Base-by-base conservation (phyloP, 1,284 basidiomycete species). In the Coniophora puteana region DNA sequence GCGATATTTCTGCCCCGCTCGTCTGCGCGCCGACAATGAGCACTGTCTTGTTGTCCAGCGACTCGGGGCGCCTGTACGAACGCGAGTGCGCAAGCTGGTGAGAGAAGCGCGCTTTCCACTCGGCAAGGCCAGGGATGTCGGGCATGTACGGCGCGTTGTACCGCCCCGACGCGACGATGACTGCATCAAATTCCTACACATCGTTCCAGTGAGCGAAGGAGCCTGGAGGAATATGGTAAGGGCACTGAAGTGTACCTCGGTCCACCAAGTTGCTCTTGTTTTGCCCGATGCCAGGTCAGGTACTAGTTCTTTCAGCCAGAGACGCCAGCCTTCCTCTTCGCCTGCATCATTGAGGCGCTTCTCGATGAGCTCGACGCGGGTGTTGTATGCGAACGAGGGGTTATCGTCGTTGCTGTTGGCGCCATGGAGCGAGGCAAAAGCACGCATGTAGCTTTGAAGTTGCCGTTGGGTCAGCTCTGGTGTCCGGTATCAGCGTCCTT, bases 61-160 rank as follows among this genome's bases (percentile, higher is more conserved):
- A 33, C 27, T 71, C 62, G 2, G 73, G 72, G 25, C 50, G 54
- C 2, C 72, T 58, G 47, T 76, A 77, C 26, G 67, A 66, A 20
- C 68, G 58, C 3, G 72, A 69, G 44, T 77, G 75, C 11, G 52
- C 51, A 24, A 76, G 43, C 2, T 50, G 44, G 1, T 46, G 48
- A 0, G 70, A 66, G 51, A 67, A 71, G 12, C 44, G 51, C 6
- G 48, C 47, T 1, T 55, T 58, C 72, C 72, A 74, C 23, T 55
- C 54, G 7, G 56, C 52, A 1, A 63, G 45, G 3, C 72, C 73
- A 4, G 51, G 38, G 12, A 74, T 63, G 7, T 43, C 12, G 5
- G 73, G 72, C 18, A 72, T 59, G 43, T 67, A 65, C 0, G 72
- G 69, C 1, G 71, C 68, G 36, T 66, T 69, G 50, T 69, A 74